phyloP scores from a whole-genome alignment of 2,329 filamentous ascomycete species.

The Fusarium pseudoanthophilum region DNA sequence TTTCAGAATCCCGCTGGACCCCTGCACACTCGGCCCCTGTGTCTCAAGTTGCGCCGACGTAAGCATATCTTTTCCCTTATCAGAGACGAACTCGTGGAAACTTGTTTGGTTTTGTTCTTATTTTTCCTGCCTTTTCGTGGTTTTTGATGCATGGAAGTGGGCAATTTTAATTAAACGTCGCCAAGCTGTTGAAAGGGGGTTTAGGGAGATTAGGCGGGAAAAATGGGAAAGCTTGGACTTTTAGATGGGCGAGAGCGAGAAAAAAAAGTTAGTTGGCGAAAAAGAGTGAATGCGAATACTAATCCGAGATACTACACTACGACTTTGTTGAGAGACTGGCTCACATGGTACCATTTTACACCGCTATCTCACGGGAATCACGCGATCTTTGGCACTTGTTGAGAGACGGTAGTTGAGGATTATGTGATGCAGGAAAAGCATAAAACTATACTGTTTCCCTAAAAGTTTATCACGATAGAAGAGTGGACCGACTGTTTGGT shows the following conservation, averaged over 20 bases:
- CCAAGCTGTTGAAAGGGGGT: slow-evolving; percentile 2
- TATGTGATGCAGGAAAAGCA: background rate
- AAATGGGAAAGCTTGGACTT: background rate
- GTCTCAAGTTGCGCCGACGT: slow-evolving; percentile 39
- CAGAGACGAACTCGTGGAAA: background rate
- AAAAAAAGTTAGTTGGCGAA: background rate
- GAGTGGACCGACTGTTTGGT: background rate
- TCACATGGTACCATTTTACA: slow-evolving; percentile 15
- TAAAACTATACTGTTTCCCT: background rate
- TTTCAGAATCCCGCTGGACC: slow-evolving; percentile 17
- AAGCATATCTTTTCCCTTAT: slow-evolving; percentile 24
- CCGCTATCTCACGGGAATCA: slow-evolving; percentile 15
- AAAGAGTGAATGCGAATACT: slow-evolving; percentile 2
- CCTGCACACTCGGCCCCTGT: slow-evolving; percentile 23
- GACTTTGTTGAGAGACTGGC: slow-evolving; percentile 1
- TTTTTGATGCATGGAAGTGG: background rate
- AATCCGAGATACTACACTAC: background rate
- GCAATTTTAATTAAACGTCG: background rate
- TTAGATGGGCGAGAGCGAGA: background rate
- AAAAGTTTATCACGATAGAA: background rate
- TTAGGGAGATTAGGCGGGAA: slow-evolving; percentile 16
- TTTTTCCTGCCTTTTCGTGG: too few relatives aligned
- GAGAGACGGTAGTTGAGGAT: background rate
- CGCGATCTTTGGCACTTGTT: slow-evolving; percentile 3
- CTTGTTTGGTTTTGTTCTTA: background rate